Evolutionary conservation across 1,284 basidiomycete genomes (phyloP), one percentile per base, ranked within the genome.

Genomic region (Papiliotrema fonsecae): DNA sequence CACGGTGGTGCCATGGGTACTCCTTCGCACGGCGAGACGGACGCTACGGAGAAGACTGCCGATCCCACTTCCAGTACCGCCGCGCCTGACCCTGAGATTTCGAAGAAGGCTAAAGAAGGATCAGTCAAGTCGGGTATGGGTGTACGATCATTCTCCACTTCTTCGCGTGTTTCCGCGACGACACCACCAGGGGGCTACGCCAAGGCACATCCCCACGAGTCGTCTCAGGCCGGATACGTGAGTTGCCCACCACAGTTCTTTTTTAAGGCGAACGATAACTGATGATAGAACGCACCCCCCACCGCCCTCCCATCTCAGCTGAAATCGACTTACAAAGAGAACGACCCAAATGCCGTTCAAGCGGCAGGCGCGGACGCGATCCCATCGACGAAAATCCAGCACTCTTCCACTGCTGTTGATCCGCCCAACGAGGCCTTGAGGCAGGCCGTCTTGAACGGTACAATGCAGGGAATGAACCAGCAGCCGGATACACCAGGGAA

Each of bases 371-470:
- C 47, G 1, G 50, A 57, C 24, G 35, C 54, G 30, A 60, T 26
- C 1, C 63, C 69, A 1, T 58, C 61, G 2, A 58, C 58, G 25
- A 49, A 67, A 39, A 19, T 54, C 10, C 40, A 51, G 5, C 50
- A 55, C 36, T 65, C 64, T 3, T 61, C 59, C 16, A 65, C 64
- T 3, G 60, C 64, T 2, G 48, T 48, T 18, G 65, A 60, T 42
- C 64, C 69, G 13, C 62, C 63, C 19, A 63, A 71, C 37, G 52
- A 59, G n/a, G 56, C 56, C 13, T 37, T 65, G 41, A 52, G 51
- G 21, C 21, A 66, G 53, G 50, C 50, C 18, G 69, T 65, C 2
- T 49, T 54, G 45, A 56, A 60, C 9, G 69, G 68, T 2, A 61
- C 52, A 9, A 47, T 69, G 49, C 57, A 52, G 1, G 62, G 60